Base-by-base conservation (phyloP, 2,329 filamentous ascomycete genomes). In the Ophiostoma triangulosporum region DNA sequence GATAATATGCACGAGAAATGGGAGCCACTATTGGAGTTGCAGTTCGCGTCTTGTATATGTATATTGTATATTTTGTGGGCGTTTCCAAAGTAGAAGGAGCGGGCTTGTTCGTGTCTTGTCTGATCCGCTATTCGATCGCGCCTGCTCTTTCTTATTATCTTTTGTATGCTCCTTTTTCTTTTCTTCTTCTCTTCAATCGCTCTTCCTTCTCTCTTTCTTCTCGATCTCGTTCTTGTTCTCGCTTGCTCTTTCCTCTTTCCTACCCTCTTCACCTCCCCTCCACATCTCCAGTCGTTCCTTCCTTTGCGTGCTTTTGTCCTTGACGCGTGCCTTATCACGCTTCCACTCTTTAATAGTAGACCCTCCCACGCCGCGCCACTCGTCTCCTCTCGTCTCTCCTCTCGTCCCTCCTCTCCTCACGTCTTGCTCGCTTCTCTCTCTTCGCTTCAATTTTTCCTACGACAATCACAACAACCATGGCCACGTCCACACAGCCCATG, bases 91-190 rank as follows among this genome's bases (percentile, higher is more conserved):
- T 46, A 29, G 43, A 29, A 31, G n/a, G 43, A 31, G 43, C 43
- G 50, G 40, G 29, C n/a, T 57, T 55, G 50, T 56, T n/a, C 56
- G 56, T 59, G 56, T 57, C 56, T 56, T 52, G 55, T 40, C 51
- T 54, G 48, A 17, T 52, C 53, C 35, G 48, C 48, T 49, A 54
- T 45, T 32, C 31, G 31, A 36, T 51, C 51, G 35, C 51, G 51
- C 51, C 43, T 48, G 48, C 48, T 12, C 38, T 43, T 43, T 38
- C 53, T n/a, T 45, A 36, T 53, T 32, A 52, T 38, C 50, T 52
- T 48, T 48, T 17, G 38, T 17, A 8, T 40, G 36, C 33, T 48
- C 27, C 29, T 32, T 33, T 22, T 32, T 22, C 27, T 35, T 36
- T 35, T 22, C 46, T 49, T 11, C 12, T 40, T 45, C 32, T 40